phyloP scores from a whole-genome alignment of 106 monocot genomes.

The Amphibolis antarctica region DNA sequence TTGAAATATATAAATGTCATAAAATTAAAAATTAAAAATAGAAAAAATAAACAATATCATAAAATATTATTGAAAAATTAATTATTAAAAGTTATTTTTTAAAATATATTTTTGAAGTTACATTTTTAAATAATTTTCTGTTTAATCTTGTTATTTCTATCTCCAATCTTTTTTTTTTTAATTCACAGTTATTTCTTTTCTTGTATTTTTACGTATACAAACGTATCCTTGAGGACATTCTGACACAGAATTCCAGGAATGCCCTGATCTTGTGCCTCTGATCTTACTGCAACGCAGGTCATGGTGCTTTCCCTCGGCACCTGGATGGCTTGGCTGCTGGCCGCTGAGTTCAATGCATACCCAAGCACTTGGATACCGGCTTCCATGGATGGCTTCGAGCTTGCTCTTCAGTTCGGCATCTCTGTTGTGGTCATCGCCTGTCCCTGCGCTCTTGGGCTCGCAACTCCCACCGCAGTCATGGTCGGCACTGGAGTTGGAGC shows the following conservation, averaged over 20 bases:
- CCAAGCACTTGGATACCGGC: constrained; percentile 67
- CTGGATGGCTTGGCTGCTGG: constrained; percentile 46
- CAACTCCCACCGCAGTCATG: constrained; percentile 98
- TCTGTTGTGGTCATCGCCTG: constrained; percentile 96
- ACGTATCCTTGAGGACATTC: neutral
- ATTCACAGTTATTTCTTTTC: too few relatives aligned
- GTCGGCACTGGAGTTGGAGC: constrained; percentile 98
- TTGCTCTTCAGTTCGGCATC: constrained; percentile 96
- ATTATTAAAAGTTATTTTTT: too few relatives aligned
- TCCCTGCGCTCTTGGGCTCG: constrained; percentile 94
- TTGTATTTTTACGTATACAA: too few relatives aligned
- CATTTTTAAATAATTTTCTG: too few relatives aligned
- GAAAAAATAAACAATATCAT: too few relatives aligned
- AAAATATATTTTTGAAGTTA: too few relatives aligned
- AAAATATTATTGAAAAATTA: too few relatives aligned
- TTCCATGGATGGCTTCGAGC: constrained; percentile 72
- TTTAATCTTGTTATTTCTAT: too few relatives aligned
- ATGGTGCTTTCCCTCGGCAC: neutral
- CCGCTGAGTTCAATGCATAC: constrained; percentile 75
- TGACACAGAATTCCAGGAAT: neutral
- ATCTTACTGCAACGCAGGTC: neutral
- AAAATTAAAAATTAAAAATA: too few relatives aligned
- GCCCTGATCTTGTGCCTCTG: neutral
- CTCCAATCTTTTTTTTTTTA: too few relatives aligned
- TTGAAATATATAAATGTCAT: too few relatives aligned